Percentiles rank a stretch among this genome's conserved stretches.
phyloP scores from a whole-genome alignment of 2,329 filamentous ascomycete genomes.

The Gliomastix tumulicola region DNA sequence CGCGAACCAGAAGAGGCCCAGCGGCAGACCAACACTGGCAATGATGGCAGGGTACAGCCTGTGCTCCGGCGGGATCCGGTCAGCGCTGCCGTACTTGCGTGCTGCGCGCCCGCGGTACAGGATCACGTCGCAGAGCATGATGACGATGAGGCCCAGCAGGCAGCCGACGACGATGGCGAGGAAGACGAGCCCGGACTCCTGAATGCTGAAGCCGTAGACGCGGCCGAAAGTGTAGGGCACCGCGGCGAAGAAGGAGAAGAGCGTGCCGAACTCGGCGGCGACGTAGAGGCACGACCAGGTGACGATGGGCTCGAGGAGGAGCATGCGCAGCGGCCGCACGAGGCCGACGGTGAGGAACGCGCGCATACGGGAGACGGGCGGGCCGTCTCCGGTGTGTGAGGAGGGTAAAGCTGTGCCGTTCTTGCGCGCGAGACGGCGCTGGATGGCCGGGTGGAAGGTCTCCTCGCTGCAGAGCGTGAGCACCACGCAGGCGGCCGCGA shows the following conservation, averaged over 20 bases:
- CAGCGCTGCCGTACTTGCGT: slow-evolving; percentile 22
- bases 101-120: slow-evolving; percentile 30
- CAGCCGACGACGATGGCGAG: slow-evolving; percentile 37
- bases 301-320: slow-evolving; percentile 57
- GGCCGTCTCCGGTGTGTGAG: too few relatives aligned
- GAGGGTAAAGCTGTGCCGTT: slow-evolving; percentile 18
- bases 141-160: slow-evolving; percentile 10
- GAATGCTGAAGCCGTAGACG: slow-evolving; percentile 34
- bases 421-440: slow-evolving; percentile 26
- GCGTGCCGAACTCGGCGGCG: slow-evolving; percentile 41
- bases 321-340: slow-evolving; percentile 47
- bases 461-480: slow-evolving; percentile 38
- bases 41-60: slow-evolving; percentile 53
- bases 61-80: slow-evolving; percentile 48
- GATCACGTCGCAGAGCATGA: slow-evolving; percentile 26
- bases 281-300: slow-evolving; percentile 45
- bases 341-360: slow-evolving; percentile 33
- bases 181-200: slow-evolving; percentile 36
- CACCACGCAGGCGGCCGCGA: slow-evolving; percentile 27
- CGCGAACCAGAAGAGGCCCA: slow-evolving; percentile 53
- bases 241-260: slow-evolving; percentile 45
- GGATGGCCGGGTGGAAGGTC: slow-evolving; percentile 48
- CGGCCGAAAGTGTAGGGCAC: slow-evolving; percentile 39
- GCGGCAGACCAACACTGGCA: slow-evolving; percentile 43
- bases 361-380: slow-evolving; percentile 10